Conservation (phyloP, 2,329 filamentous ascomycete species). For the Aureobasidium mangrovei region DNA sequence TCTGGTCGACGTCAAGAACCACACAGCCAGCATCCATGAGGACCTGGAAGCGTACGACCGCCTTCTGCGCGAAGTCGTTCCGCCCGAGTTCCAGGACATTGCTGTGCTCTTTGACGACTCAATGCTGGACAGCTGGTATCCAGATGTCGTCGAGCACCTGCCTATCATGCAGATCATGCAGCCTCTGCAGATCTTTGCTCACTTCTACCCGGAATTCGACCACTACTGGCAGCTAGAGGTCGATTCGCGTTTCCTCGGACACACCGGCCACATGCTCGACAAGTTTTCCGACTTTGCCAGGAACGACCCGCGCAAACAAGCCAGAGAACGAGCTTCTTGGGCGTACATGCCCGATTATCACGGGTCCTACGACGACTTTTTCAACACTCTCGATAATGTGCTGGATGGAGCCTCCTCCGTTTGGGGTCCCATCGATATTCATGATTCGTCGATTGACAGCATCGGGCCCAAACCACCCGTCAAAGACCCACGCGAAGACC, state of each 20-base stretch:
- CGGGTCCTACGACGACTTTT: constrained; percentile 38
- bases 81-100: constrained; percentile 59
- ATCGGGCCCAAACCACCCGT: constrained; percentile 61
- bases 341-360: constrained; percentile 45
- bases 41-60: constrained; percentile 48
- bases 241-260: constrained; percentile 65
- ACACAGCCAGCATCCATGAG: constrained; percentile 47
- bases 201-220: constrained; percentile 68
- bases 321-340: constrained; percentile 47
- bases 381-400: constrained; percentile 25
- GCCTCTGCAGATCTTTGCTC: constrained; percentile 63
- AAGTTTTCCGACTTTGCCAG: constrained; percentile 48
- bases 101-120: constrained; percentile 62
- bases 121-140: constrained; percentile 38
- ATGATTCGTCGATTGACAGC: constrained; percentile 44
- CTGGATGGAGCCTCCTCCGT: constrained; percentile 26
- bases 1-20: constrained; percentile 42
- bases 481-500: constrained; percentile 58
- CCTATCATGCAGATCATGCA: constrained; percentile 50
- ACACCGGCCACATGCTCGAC: constrained; percentile 67
- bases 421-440: constrained; percentile 28
- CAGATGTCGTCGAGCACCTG: constrained; percentile 34
- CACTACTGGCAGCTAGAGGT: constrained; percentile 77
- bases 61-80: constrained; percentile 53
- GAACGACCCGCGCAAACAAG: constrained; percentile 45